Conservation (phyloP, 495 filamentous ascomycete genomes). For the Neohortaea acidophila region DNA sequence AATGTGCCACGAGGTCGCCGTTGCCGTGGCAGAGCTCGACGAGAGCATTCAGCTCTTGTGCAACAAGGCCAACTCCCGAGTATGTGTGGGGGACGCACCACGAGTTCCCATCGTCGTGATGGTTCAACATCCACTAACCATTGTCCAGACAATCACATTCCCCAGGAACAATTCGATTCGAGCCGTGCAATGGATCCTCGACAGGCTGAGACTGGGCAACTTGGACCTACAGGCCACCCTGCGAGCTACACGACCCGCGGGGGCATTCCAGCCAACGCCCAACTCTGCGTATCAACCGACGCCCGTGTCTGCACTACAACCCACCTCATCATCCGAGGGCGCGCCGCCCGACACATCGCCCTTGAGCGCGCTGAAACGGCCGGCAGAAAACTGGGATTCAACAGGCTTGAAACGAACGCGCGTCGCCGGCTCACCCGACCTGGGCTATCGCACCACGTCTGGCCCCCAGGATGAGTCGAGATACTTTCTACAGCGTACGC, state of each 20-base stretch:
- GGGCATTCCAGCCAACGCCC: background rate
- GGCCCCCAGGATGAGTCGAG: background rate
- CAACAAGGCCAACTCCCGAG: no score
- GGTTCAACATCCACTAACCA: no score
- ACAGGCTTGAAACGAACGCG: constrained; percentile 4
- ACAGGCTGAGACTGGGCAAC: constrained; percentile 7
- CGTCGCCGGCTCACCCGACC: constrained; percentile 2
- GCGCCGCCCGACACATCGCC: constrained; percentile 4
- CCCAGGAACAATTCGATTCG: constrained; percentile 5
- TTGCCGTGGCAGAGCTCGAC: constrained; percentile 11
- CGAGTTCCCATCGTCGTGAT: no score
- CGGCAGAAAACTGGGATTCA: constrained; percentile 2
- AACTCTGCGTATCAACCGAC: background rate
- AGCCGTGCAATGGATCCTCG: constrained; percentile 11
- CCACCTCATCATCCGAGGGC: constrained; percentile 1
- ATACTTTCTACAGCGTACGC: constrained; percentile 4
- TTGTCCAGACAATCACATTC: constrained; percentile 6
- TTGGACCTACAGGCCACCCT: constrained; percentile 7
- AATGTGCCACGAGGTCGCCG: constrained; percentile 10
- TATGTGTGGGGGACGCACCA: no score
- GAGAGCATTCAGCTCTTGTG: constrained; percentile 8
- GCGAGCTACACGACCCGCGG: background rate
- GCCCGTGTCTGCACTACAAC: background rate
- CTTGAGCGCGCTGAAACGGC: constrained; percentile 5
- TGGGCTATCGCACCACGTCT: background rate